These are phyloP conservation scores for Cochliopodium minus DNA, from an alignment of 208 protist species.

Conservation along the genomic window DNA sequence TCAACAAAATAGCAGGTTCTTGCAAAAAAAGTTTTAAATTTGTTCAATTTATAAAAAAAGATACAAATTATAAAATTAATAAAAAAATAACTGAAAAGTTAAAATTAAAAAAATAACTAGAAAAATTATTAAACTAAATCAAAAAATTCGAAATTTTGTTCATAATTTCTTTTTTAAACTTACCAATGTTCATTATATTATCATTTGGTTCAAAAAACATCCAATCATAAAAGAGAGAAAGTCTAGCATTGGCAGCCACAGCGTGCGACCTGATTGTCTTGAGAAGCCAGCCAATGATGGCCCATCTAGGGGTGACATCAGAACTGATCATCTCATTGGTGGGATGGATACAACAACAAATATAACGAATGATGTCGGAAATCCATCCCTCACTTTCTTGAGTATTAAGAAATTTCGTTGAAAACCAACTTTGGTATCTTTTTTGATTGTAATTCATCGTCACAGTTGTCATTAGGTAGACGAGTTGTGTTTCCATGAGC, in stretches of 20 bases:
- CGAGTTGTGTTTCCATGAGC: constrained; percentile 28
- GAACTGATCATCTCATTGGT: constrained; percentile 25
- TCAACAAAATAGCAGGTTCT: constrained; percentile 31
- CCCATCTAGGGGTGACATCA: constrained; percentile 31
- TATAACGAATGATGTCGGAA: constrained; percentile 35
- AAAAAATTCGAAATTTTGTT: too few relatives aligned
- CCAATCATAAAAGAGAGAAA: constrained; percentile 36
- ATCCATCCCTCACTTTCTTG: constrained; percentile 27
- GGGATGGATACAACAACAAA: constrained; percentile 34
- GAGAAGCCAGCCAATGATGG: constrained; percentile 34
- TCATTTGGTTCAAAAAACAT: constrained; percentile 22
- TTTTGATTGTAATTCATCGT: constrained; percentile 35
- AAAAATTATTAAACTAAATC: too few relatives aligned
- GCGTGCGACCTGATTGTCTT: constrained; percentile 14
- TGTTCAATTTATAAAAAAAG: too few relatives aligned
- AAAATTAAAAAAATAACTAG: too few relatives aligned
- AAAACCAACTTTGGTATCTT: constrained; percentile 40
- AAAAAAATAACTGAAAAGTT: too few relatives aligned
- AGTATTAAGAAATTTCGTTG: constrained; percentile 16
- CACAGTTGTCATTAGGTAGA: constrained; percentile 24
- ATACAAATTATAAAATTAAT: too few relatives aligned
- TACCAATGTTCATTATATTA: constrained; percentile 6
- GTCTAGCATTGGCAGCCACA: constrained; percentile 14
- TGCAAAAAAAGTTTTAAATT: background rate
- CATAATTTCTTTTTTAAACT: too few relatives aligned